A percentile compares a stretch with the other conserved stretches of the same genome.
phyloP scores from a whole-genome alignment of 805 yeast genomes.

The Metschnikowia amazonensis region DNA sequence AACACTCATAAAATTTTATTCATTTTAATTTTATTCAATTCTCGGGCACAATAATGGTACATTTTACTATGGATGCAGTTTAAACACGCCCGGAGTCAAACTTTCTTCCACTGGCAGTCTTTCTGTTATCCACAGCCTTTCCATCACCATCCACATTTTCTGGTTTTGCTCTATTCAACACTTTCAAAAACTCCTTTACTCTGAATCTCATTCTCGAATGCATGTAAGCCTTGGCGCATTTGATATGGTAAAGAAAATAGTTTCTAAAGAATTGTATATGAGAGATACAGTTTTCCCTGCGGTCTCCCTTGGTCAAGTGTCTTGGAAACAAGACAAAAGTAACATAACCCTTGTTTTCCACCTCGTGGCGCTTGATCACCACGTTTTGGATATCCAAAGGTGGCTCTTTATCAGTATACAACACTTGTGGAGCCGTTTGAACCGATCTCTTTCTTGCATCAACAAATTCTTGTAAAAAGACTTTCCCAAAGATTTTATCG shows the following conservation, averaged over 20 bases:
- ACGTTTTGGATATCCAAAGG: conserved; percentile 65
- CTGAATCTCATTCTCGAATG: conserved; percentile 98
- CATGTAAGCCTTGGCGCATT: conserved; percentile 96
- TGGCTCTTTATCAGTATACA: conserved; percentile 85
- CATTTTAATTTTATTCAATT: not conserved
- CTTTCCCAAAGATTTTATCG: conserved; percentile 86
- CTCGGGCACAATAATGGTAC: not conserved
- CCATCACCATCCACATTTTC: conserved; percentile 77
- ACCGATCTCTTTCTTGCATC: conserved; percentile 94
- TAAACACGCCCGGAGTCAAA: conserved; percentile 38
- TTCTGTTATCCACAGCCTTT: conserved; percentile 44
- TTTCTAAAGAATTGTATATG: conserved; percentile 92
- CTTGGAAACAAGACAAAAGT: conserved; percentile 78
- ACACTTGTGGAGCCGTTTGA: conserved; percentile 97
- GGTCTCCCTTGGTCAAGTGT: conserved; percentile 58
- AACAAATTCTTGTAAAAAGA: conserved; percentile 87
- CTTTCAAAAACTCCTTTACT: conserved; percentile 90
- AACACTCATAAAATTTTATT: not conserved
- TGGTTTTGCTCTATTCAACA: conserved; percentile 93
- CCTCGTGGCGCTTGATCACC: conserved; percentile 42
- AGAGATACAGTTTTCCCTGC: conserved; percentile 81
- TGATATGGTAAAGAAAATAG: conserved; percentile 97
- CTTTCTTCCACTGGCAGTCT: conserved; percentile 71
- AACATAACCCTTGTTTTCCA: conserved; percentile 48
- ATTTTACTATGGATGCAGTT: not conserved